phyloP scores from a whole-genome alignment of 1,284 basidiomycete genomes.

The Cryptococcus sp. region DNA sequence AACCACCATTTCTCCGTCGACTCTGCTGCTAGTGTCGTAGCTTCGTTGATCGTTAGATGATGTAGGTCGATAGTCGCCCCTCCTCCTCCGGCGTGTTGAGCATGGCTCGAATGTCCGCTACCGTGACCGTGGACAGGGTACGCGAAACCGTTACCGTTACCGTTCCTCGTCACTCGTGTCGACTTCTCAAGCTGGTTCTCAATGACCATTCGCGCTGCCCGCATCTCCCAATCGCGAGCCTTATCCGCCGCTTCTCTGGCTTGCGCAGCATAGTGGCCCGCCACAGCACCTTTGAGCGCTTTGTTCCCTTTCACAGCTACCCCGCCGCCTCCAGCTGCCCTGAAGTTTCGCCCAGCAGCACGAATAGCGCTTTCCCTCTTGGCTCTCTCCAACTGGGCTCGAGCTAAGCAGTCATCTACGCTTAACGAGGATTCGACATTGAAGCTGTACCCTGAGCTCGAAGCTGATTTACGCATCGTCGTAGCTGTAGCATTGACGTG shows the following conservation, averaged over 20 bases:
- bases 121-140: not conserved
- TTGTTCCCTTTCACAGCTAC: constrained; percentile 17
- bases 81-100: not conserved
- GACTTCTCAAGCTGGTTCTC: constrained; percentile 29
- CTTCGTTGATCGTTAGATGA: constrained; percentile 45
- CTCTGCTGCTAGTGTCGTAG: constrained; percentile 37
- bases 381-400: constrained; percentile 32
- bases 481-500: constrained; percentile 13
- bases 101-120: not conserved
- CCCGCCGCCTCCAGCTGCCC: constrained; percentile 8
- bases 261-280: constrained; percentile 46
- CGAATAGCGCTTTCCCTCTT: constrained; percentile 41
- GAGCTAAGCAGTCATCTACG: constrained; percentile 35
- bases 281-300: constrained; percentile 31
- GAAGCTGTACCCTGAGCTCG: not conserved
- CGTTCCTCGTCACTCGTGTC: too few relatives aligned
- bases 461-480: constrained; percentile 25
- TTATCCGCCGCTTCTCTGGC: constrained; percentile 38
- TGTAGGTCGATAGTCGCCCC: constrained; percentile 43
- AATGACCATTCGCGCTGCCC: constrained; percentile 44
- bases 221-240: constrained; percentile 43
- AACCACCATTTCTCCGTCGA: constrained; percentile 34
- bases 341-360: constrained; percentile 41
- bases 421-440: constrained; percentile 15
- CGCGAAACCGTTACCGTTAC: too few relatives aligned